A percentile compares a stretch with the other conserved stretches of the same genome.
Evolutionary conservation across 1,284 basidiomycete species (phyloP).

Genomic region (Cutaneotrichosporon cutaneum): DNA sequence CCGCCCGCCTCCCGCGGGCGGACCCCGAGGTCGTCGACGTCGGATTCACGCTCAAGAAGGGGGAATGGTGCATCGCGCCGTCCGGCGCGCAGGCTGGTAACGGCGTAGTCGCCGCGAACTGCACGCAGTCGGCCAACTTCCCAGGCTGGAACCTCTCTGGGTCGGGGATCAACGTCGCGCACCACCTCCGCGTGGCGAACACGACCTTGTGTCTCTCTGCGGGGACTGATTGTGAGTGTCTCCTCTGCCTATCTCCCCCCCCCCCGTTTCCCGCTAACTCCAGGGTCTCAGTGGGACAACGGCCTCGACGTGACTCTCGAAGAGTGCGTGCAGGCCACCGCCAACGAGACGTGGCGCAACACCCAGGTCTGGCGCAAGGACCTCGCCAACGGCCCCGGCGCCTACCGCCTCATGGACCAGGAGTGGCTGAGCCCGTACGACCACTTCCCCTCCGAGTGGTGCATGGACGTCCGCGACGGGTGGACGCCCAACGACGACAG

Average conservation of each 20-base stretch:
- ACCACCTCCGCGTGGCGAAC: conserved; percentile 1
- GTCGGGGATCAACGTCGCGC: not conserved
- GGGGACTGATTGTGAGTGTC: not conserved
- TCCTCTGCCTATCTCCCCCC: not conserved
- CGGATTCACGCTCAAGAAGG: not conserved
- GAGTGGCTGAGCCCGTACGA: not conserved
- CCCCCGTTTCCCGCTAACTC: not conserved
- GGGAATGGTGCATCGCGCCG: not conserved
- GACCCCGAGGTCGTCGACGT: not conserved
- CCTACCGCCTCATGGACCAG: conserved; percentile 4
- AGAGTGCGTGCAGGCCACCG: not conserved
- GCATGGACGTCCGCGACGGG: conserved; percentile 5
- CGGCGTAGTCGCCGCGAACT: not conserved
- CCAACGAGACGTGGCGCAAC: not conserved
- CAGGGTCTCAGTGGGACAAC: not conserved
- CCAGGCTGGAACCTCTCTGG: not conserved
- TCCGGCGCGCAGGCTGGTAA: not conserved
- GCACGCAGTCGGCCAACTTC: not conserved
- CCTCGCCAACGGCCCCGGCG: not conserved
- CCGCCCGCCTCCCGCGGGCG: not conserved
- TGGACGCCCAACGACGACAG: not conserved
- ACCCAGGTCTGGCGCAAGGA: not conserved
- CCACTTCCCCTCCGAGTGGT: not conserved
- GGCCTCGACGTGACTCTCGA: not conserved
- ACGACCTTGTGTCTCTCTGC: not conserved